Conservation (phyloP, 1,284 basidiomycete genomes). For the Leccinum huronense region DNA sequence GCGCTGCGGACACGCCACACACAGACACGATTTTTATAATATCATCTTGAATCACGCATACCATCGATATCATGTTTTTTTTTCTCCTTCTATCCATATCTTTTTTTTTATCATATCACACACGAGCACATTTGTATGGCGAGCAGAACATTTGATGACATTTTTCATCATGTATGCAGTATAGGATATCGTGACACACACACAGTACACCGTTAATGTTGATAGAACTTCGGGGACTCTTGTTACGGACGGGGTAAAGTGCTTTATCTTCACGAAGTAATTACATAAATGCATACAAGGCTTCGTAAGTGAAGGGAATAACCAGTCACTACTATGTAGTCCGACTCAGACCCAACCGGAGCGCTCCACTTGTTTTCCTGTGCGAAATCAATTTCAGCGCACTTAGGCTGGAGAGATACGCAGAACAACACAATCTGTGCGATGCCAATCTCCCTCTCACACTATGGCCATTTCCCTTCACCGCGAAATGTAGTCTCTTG, state of each 20-base stretch:
- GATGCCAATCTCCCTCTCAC: too few relatives aligned
- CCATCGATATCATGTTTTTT: not conserved
- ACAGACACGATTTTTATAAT: slow-evolving; percentile 15
- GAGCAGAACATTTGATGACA: slow-evolving; percentile 13
- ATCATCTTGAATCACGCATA: slow-evolving; percentile 10
- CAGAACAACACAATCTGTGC: too few relatives aligned
- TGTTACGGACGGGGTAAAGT: not conserved
- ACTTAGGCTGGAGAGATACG: too few relatives aligned
- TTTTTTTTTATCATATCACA: not conserved
- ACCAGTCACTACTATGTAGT: too few relatives aligned
- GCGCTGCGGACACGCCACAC: slow-evolving; percentile 17
- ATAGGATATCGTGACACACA: slow-evolving; percentile 2
- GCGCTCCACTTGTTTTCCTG: too few relatives aligned
- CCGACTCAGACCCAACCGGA: too few relatives aligned
- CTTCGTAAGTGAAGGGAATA: not conserved
- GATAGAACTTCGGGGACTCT: slow-evolving; percentile 9
- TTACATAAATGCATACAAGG: not conserved
- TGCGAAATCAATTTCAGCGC: too few relatives aligned
- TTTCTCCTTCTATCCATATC: slow-evolving; percentile 4
- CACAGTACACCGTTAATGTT: not conserved
- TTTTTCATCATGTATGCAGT: slow-evolving; percentile 8
- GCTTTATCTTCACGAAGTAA: not conserved
- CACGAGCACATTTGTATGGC: slow-evolving; percentile 14
- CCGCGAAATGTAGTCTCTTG: not conserved
- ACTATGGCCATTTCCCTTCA: not conserved